phyloP scores from a whole-genome alignment of 441 rosid genomes.

The Breynia disticha region DNA sequence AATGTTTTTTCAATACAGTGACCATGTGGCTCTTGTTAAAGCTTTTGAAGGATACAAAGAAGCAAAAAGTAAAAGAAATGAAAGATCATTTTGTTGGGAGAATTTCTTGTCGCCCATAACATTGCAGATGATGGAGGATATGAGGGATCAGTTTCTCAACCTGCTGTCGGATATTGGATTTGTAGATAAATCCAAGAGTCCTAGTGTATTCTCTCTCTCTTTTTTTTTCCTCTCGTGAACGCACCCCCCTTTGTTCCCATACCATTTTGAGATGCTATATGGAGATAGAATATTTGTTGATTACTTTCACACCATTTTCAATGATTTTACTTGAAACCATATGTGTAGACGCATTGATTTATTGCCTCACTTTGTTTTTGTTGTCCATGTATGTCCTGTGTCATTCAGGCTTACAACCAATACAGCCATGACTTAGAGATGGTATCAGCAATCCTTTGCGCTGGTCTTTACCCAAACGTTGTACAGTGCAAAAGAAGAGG shows the following conservation, averaged over 20 bases:
- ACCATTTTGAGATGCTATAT: neutral
- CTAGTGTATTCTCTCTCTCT: conserved; percentile 36
- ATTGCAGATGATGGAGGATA: conserved; percentile 87
- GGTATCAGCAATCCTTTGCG: conserved; percentile 79
- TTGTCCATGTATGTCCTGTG: neutral
- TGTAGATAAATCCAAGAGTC: conserved; percentile 70
- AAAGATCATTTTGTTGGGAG: conserved; percentile 76
- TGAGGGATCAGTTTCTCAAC: conserved; percentile 86
- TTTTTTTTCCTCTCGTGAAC: neutral
- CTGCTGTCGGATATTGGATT: conserved; percentile 82
- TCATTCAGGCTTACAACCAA: conserved; percentile 68
- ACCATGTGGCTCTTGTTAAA: conserved; percentile 87
- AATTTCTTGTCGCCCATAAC: conserved; percentile 71
- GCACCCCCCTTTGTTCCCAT: no score
- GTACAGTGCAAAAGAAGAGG: conserved; percentile 97
- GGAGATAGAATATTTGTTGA: neutral
- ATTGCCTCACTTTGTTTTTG: neutral
- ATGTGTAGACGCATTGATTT: neutral
- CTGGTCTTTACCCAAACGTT: conserved; percentile 93
- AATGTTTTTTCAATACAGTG: conserved; percentile 46
- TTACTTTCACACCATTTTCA: neutral
- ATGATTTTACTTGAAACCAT: neutral
- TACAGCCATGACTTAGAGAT: conserved; percentile 82
- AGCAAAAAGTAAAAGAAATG: conserved; percentile 58
- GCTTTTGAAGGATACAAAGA: conserved; percentile 81